Percentiles rank a stretch among this genome's conserved stretches.
Evolutionary conservation across 345 rosid species (phyloP).

Genomic region (Heritiera fomes): DNA sequence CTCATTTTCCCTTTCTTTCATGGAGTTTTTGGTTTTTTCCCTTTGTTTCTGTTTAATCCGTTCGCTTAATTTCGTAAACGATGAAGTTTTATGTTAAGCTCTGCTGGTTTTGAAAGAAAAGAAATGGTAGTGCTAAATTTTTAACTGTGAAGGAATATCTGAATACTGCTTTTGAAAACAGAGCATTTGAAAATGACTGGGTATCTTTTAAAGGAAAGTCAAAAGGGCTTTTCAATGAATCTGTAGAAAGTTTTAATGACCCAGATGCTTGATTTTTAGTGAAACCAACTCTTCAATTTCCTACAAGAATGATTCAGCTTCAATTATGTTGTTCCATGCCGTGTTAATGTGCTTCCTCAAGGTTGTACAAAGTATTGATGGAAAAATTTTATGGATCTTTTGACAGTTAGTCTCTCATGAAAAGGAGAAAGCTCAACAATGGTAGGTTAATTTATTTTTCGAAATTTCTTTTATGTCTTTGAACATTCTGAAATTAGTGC

Average conservation of each 20-base stretch:
- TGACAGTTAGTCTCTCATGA: slow-evolving; percentile 8
- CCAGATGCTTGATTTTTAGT: neutral
- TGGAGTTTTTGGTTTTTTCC: neutral
- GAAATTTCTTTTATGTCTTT: slow-evolving; percentile 4
- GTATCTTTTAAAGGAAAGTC: neutral
- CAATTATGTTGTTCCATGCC: neutral
- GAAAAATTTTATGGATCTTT: neutral
- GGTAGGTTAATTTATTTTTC: slow-evolving; percentile 22
- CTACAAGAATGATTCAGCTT: neutral
- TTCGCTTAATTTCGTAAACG: neutral
- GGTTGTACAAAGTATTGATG: neutral
- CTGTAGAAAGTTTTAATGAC: neutral
- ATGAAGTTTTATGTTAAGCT: neutral
- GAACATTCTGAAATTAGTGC: neutral
- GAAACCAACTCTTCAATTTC: neutral
- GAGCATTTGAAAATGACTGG: neutral
- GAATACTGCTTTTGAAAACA: neutral
- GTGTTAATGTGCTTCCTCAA: neutral
- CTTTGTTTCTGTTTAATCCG: neutral
- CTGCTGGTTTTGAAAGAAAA: neutral
- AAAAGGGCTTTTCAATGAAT: neutral
- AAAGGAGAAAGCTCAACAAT: slow-evolving; percentile 12
- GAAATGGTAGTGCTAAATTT: neutral
- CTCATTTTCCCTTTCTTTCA: too few relatives aligned
- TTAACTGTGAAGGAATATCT: neutral